Conservation (phyloP, 345 rosid genomes). For the Salix caprea region DNA sequence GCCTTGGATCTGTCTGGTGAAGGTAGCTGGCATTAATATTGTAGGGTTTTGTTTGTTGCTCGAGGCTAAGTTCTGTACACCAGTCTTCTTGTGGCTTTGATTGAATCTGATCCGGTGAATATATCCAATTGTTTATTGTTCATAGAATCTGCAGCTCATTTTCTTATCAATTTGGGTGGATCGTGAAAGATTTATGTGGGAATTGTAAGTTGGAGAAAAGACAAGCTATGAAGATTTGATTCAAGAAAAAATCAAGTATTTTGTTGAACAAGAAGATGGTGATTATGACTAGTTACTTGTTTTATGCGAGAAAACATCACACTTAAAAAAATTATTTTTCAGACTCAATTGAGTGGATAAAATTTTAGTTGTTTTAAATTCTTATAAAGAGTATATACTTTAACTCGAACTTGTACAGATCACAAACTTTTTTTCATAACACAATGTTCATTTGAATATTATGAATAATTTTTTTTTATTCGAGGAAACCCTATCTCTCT, state of each 20-base stretch:
- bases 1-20: constrained; percentile 2
- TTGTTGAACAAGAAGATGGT: background rate
- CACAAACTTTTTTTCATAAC: no score
- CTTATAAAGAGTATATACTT: no score
- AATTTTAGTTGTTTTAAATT: no score
- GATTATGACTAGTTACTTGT: background rate
- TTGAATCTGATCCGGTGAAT: background rate
- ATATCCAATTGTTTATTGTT: background rate
- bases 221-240: background rate
- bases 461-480: no score
- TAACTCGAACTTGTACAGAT: no score
- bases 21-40: constrained; percentile 15
- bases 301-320: no score
- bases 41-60: background rate
- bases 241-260: background rate
- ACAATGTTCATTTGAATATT: no score
- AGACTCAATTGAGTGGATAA: no score
- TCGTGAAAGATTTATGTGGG: background rate
- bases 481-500: no score
- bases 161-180: background rate
- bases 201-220: background rate
- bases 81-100: background rate
- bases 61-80: background rate
- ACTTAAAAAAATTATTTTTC: no score
- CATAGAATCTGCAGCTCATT: background rate